Base-by-base conservation (phyloP, 148 eudicot species). In the Pharnaceum exiguum region DNA sequence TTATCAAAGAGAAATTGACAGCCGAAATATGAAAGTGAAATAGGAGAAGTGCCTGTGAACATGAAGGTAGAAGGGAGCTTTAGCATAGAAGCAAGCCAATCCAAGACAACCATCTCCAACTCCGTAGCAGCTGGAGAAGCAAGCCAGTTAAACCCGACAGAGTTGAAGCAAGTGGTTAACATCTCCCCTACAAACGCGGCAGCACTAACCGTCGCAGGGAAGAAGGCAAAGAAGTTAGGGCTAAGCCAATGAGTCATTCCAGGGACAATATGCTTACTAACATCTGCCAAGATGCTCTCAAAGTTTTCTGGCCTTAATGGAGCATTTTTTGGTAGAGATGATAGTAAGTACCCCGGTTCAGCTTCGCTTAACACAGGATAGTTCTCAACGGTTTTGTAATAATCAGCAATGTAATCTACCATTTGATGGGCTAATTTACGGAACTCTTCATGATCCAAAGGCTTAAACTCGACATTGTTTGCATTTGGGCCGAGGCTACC, bases 221-320 rank as follows among this genome's bases (percentile, higher is more conserved):
- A 75, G 51, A 44, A 82, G 2, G 83, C 80, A 22, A 78, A 82
- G 74, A 69, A 78, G 24, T 82, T 82, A 5, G 87, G 83, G 65
- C 78, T 82, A 15, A 60, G 36, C 82, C 82, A 81, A 45, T 81
- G 86, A 4, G 80, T 75, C 72, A 81, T 67, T 5, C 85, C 85
- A 16, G 82, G 85, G 27, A 81, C 18, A 8, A 81, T 68, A 33
- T 58, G 33, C 11, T 62, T 55, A 18, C 50, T 47, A 1, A 81
- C 46, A 51, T 81, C 86, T 7, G 17, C 32, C 3, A 81, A 4
- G 13, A 81, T 77, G 5, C 46, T 46, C 3, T 81, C 80, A 7
- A 81, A 55, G 6, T 74, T 19, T 46, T 75, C 75, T 0, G 71
- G 69, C 5, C 39, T 18, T 25, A 31, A 55, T 5, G 86, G 82